Base-by-base conservation (phyloP, 768 basidiomycete genomes). In the Pisolithus marmoratus region DNA sequence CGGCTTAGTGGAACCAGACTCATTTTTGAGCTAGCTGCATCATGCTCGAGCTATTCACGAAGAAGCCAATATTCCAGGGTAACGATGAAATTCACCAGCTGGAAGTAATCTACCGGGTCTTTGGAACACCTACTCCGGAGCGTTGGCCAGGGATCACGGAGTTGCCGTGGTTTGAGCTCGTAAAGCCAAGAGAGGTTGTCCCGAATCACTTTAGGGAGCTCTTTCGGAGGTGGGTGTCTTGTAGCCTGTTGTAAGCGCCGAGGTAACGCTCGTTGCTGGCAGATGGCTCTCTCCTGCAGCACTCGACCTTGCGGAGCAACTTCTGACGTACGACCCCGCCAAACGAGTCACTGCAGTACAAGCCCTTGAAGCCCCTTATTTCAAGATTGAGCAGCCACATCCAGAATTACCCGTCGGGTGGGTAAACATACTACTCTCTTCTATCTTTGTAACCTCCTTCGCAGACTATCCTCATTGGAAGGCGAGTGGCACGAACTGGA, bases 401-500 rank as follows among this genome's bases (percentile, higher is more conserved):
- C 79, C 92, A 50, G 77, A 81, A 57, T 77, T 79, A 42, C 96
- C 96, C 3, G 71, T 78, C 19, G 87, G 90, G 93, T 95, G 62
- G 48, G 88, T 79, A 14, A 3, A 8, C 14, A 31, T 49, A 9
- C n/a, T 17, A 22, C 15, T 49, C 15, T 51, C 41, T 49, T 40
- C 9, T 19, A 23, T 44, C n/a, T 43, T 61, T 38, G 56, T 38
- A 43, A 36, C 34, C 12, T 38, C 29, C 34, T 19, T 20, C 42
- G 19, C 56, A 94, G 94, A 48, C 70, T 98, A 52, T 79, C 86
- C 12, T 79, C 79, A 12, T 70, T 96, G 38, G 83, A 91, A 64
- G 95, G 96, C 42, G 96, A 98, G 67, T 97, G 94, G 90, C 96
- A 99, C 69, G 96, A 99, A 68, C 77, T 94, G 56, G 94, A 97